Base-by-base conservation (phyloP, 2,329 filamentous ascomycete species). In the Aureobasidium sp. region DNA sequence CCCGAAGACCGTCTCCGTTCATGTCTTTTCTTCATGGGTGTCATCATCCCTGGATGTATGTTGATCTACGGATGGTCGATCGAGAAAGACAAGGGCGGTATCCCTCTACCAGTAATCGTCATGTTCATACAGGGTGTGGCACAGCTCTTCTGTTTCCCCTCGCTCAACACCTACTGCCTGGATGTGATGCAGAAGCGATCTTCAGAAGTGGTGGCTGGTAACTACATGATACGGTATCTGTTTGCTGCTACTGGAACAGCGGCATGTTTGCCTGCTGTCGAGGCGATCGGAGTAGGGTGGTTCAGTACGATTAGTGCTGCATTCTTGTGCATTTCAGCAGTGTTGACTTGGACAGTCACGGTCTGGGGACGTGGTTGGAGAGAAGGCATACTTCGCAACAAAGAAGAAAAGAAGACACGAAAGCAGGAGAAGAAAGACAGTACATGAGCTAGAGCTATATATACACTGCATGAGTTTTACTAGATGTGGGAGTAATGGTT, bases 281-380 rank as follows among this genome's bases (percentile, higher is more conserved):
- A 90, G 62, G 75, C 73, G 31, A 86, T 94, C 59, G 89, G 90
- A 3, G 85, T 93, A 0, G 90, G 89, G 0, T 92, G 88, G 87
- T 92, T 91, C 70, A 85, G 81, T 47, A 91, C 88, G 1, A 85
- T 91, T 61, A 83, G 79, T 51, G 81, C 84, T 0, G 60, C 73
- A 0, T 87, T 87, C 62, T 68, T 88, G 51, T 68, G 82, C 0
- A 65, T 73, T 3, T 68, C 67, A 7, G 67, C 82, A 0, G 66
- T 68, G 0, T 74, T 73, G 8, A 74, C 81, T 0, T 79, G 77
- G 73, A 70, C 78, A 2, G 79, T 78, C 1, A 77, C 80, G 3
- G 60, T 75, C 10, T 81, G 77, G 67, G 82, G 82, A 0, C 73
- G 57, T 60, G 51, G 55, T 17, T 68, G 65, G 67, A 64, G 66